A percentile compares a stretch with the other conserved stretches of the same genome.
Evolutionary conservation across 306 rosid genomes (phyloP).

Genomic region (Trichosanthes cucumerina): DNA sequence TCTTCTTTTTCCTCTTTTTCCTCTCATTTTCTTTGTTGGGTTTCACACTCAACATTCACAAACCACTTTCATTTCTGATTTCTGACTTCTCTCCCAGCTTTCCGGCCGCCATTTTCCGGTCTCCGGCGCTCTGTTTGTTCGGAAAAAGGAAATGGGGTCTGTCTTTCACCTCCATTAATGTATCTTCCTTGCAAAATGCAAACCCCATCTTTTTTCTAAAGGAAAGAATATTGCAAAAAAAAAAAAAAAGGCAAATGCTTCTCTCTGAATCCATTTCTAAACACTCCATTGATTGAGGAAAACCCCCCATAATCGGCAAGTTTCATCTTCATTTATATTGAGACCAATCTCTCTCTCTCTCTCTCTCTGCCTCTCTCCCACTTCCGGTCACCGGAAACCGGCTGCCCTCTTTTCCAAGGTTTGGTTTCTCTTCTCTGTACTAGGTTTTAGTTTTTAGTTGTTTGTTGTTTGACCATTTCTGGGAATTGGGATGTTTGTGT

Average conservation of each 20-base stretch:
- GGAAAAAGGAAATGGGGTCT: not conserved
- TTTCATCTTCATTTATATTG: not conserved
- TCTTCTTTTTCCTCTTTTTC: not conserved
- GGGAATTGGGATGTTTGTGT: not conserved
- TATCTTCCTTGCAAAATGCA: not conserved
- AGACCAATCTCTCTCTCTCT: not conserved
- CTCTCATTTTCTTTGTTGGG: not conserved
- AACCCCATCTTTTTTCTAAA: not conserved
- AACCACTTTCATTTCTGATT: not conserved
- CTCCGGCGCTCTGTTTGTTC: not conserved
- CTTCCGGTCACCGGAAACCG: conserved; percentile 4
- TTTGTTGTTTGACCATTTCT: not conserved
- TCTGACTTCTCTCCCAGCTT: not conserved
- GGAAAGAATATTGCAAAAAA: conserved; percentile 6
- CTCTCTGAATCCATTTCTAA: conserved; percentile 1
- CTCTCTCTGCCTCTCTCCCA: not conserved
- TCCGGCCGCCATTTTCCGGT: not conserved
- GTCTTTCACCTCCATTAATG: not conserved
- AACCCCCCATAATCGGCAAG: not conserved
- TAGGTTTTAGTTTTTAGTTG: not conserved
- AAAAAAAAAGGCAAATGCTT: not conserved
- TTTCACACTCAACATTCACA: not conserved
- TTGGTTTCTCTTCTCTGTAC: not conserved
- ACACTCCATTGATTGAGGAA: not conserved
- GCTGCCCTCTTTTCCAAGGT: not conserved